These are phyloP conservation scores for Cryphonectria carpinicola DNA, from an alignment of 2,329 filamentous ascomycete species.

Conservation along the genomic window DNA sequence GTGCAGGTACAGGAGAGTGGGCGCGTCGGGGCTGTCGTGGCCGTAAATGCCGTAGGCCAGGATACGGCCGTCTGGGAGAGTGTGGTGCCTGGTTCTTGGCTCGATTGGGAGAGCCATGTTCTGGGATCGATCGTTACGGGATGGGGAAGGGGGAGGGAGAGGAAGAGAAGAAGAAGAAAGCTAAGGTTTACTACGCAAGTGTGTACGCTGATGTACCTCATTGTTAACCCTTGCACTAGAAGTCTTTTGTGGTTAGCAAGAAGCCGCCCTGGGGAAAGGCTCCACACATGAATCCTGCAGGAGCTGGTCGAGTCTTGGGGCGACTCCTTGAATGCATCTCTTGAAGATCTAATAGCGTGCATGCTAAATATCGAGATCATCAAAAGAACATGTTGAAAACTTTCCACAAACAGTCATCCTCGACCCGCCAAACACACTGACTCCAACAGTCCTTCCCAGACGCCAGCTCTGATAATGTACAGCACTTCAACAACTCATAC, in stretches of 20 bases:
- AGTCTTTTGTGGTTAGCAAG: not conserved
- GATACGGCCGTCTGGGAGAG: conserved; percentile 36
- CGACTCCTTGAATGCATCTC: not conserved
- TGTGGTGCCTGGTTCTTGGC: not conserved
- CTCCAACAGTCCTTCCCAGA: not conserved
- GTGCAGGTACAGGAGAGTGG: conserved; percentile 37
- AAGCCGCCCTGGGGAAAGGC: not conserved
- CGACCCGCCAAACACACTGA: not conserved
- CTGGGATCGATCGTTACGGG: not conserved
- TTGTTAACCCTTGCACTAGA: not conserved
- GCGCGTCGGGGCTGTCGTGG: conserved; percentile 22
- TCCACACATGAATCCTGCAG: not conserved
- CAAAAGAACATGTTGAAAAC: not conserved
- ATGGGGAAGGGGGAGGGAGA: no score
- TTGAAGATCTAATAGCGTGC: no score
- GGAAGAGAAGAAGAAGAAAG: no score
- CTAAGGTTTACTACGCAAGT: not conserved
- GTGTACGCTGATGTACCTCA: not conserved
- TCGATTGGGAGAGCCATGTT: not conserved
- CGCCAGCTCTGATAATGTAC: not conserved
- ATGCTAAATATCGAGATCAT: not conserved
- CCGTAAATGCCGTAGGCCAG: conserved; percentile 39
- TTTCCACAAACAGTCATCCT: no score
- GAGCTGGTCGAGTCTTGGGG: not conserved
- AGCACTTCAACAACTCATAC: not conserved